Conservation (phyloP, 1,139 yeast genomes). For the Kurtzmaniella natalensis region DNA sequence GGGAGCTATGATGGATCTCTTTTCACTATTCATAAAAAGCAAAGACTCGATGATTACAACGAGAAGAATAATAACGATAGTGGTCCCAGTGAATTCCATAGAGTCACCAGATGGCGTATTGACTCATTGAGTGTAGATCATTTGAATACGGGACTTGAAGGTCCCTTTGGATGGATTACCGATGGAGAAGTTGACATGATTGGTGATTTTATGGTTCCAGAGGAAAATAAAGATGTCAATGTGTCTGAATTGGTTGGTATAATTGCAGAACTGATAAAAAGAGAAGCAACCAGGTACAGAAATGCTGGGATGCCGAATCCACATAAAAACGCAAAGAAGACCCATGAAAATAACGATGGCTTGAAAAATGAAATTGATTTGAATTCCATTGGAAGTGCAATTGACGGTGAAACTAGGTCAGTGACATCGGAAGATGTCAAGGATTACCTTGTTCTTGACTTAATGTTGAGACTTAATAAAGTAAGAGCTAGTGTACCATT, state of each 20-base stretch:
- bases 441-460: slow-evolving; percentile 70
- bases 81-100: slow-evolving; percentile 19
- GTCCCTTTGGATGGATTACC: slow-evolving; percentile 97
- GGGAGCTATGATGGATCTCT: slow-evolving; percentile 92
- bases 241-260: slow-evolving; percentile 36
- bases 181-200: slow-evolving; percentile 88
- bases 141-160: slow-evolving; percentile 81
- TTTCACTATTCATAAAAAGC: slow-evolving; percentile 84
- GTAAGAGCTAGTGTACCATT: slow-evolving; percentile 88
- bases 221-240: slow-evolving; percentile 45
- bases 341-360: background rate
- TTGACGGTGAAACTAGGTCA: no score
- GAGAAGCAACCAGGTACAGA: slow-evolving; percentile 36
- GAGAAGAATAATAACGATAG: slow-evolving; percentile 30
- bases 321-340: background rate
- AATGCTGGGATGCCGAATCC: slow-evolving; percentile 26
- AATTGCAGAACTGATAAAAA: slow-evolving; percentile 37
- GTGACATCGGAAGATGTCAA: slow-evolving; percentile 23
- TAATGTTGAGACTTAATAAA: slow-evolving; percentile 73
- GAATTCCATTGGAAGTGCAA: background rate
- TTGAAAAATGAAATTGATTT: background rate
- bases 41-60: slow-evolving; percentile 44
- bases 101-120: slow-evolving; percentile 74
- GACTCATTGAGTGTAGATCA: slow-evolving; percentile 87
- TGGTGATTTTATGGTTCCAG: slow-evolving; percentile 84